These are phyloP conservation scores for Brassica napus DNA, from an alignment of 345 rosid species.

Conservation along the genomic window DNA sequence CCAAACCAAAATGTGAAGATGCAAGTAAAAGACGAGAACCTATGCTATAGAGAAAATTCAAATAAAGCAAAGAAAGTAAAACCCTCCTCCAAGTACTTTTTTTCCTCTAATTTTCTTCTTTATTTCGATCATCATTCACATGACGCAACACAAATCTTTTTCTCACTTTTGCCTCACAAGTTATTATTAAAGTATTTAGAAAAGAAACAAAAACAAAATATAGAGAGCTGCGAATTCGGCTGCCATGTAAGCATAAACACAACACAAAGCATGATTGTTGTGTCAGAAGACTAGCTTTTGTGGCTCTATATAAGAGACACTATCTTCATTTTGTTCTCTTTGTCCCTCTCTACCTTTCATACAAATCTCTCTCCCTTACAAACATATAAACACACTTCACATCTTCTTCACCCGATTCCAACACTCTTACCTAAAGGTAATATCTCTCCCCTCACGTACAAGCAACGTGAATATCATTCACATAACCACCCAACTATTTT, in stretches of 20 bases:
- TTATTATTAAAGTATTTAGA: conserved; percentile 38
- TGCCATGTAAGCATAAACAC: conserved; percentile 82
- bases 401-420: conserved; percentile 35
- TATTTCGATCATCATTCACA: conserved; percentile 56
- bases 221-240: conserved; percentile 71
- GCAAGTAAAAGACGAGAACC: not conserved
- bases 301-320: conserved; percentile 56
- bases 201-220: conserved; percentile 34
- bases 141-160: conserved; percentile 50
- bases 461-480: conserved; percentile 34
- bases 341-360: conserved; percentile 48
- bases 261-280: conserved; percentile 80
- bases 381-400: conserved; percentile 39
- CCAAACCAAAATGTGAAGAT: conserved; percentile 21
- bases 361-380: conserved; percentile 11
- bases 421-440: conserved; percentile 28
- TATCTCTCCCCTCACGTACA: conserved; percentile 24
- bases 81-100: not conserved
- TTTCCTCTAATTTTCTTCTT: conserved; percentile 10
- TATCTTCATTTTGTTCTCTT: conserved; percentile 44
- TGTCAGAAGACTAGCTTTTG: conserved; percentile 62
- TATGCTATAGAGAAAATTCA: not conserved
- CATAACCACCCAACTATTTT: conserved; percentile 29
- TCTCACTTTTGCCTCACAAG: conserved; percentile 32
- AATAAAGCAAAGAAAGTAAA: conserved; percentile 16